Evolutionary conservation across 768 basidiomycete genomes (phyloP).

Genomic region (Boletus pseudo-olivaceus): DNA sequence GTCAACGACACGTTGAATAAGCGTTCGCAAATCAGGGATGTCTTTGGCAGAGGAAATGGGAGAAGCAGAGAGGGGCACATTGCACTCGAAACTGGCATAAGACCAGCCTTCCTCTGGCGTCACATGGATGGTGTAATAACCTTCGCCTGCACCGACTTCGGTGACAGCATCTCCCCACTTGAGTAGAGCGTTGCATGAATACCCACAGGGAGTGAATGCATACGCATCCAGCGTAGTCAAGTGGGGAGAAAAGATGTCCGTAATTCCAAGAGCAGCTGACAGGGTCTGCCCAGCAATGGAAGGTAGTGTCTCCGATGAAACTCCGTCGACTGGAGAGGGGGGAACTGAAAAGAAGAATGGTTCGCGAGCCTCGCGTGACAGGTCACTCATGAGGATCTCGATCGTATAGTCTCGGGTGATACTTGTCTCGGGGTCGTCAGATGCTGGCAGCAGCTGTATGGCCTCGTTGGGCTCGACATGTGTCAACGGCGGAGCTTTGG

Average conservation of each 20-base stretch:
- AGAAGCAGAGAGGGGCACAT: constrained; percentile 64
- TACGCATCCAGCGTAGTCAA: constrained; percentile 88
- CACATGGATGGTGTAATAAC: constrained; percentile 98
- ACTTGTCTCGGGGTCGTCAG: constrained; percentile 11
- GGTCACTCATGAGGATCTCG: constrained; percentile 96
- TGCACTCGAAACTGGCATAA: constrained; percentile 98
- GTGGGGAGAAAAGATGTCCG: constrained; percentile 73
- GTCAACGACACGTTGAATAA: constrained; percentile 82
- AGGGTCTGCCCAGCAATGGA: constrained; percentile 37
- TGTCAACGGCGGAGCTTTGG: constrained; percentile 13
- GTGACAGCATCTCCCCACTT: constrained; percentile 46
- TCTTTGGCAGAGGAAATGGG: constrained; percentile 28
- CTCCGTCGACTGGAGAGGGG: constrained; percentile 49
- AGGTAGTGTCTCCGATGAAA: constrained; percentile 35
- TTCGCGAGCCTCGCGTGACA: constrained; percentile 68
- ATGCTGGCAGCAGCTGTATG: constrained; percentile 4
- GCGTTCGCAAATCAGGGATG: constrained; percentile 74
- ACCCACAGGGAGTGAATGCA: constrained; percentile 93
- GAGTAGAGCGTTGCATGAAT: constrained; percentile 88
- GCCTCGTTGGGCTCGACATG: constrained; percentile 14
- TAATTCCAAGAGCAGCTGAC: constrained; percentile 73
- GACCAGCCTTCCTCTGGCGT: constrained; percentile 98
- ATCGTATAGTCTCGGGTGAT: constrained; percentile 81
- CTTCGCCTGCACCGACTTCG: constrained; percentile 52
- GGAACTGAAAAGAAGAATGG: constrained; percentile 65